These are phyloP conservation scores for Leccinellum rugosiceps DNA, from an alignment of 768 basidiomycete species.

Conservation along the genomic window DNA sequence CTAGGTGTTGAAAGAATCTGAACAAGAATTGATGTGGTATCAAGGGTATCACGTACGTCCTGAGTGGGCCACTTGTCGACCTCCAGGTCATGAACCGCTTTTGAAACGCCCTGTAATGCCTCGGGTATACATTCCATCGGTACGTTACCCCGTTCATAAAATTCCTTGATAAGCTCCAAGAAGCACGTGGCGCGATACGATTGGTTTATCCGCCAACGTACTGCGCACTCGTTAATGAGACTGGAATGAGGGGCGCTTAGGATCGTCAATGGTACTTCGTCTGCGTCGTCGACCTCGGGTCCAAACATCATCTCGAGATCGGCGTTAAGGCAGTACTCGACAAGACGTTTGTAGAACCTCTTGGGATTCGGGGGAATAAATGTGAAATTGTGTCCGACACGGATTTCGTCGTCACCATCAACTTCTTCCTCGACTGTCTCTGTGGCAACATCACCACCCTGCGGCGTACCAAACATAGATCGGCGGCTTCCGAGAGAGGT, in stretches of 20 bases:
- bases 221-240: constrained; percentile 82
- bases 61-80: constrained; percentile 73
- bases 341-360: constrained; percentile 79
- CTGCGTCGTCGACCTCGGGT: constrained; percentile 88
- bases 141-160: constrained; percentile 86
- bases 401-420: constrained; percentile 66
- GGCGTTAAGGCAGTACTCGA: constrained; percentile 75
- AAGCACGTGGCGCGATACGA: constrained; percentile 77
- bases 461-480: constrained; percentile 45
- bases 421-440: constrained; percentile 38
- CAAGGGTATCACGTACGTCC: constrained; percentile 59
- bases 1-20: constrained; percentile 34
- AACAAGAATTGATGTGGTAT: constrained; percentile 2
- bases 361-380: constrained; percentile 89
- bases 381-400: constrained; percentile 75
- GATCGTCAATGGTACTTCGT: constrained; percentile 93
- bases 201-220: constrained; percentile 86
- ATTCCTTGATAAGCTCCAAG: constrained; percentile 78
- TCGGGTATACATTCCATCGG: constrained; percentile 95
- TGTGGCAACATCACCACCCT: constrained; percentile 29
- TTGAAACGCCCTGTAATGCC: constrained; percentile 70
- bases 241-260: constrained; percentile 76
- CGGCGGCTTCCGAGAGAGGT: constrained; percentile 66
- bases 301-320: constrained; percentile 90
- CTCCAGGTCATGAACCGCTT: constrained; percentile 66